Base-by-base conservation (phyloP, 306 rosid genomes). In the Crotalaria pallida region DNA sequence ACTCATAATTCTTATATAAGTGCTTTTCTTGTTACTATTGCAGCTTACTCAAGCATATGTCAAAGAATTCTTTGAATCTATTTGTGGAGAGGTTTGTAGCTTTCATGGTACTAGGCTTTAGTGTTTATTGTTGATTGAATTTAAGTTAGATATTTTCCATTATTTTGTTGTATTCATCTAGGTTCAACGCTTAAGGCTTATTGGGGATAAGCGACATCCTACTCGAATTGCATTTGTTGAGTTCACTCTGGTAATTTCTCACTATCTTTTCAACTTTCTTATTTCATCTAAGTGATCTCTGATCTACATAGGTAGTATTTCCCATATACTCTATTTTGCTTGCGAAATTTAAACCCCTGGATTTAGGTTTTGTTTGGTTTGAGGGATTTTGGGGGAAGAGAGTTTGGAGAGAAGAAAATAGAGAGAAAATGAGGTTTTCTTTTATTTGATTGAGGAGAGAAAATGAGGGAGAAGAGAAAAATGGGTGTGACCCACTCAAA, bases 201-300 rank as follows among this genome's bases (percentile, higher is more conserved):
- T 94, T 45, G 99, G 99, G 58, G 99, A 94, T 71, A 84, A 88
- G 55, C 97, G 91, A 65, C 99, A 94, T 72, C 88, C 97, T 45
- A 94, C 99, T 77, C 97, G 96, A 38, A 94, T 94, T 77, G 94
- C 96, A 21, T 94, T 94, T 84, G 99, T 94, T 27, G 99, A 94
- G 79, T 94, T 94, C 63, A 64, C 81, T 7, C 64, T 88, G 89
- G 99, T 94, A 88, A 76, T 66, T 79, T 68, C 57, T 77, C 43
- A 0, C 8, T 48, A 52, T 51, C 65, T 55, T 69, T 22, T 59
- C 0, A 12, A 47, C 23, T 5, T 58, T 61, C 51, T 51, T 69
- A 72, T 48, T 59, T 60, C 8, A 44, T 18, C 51, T n/a, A 12
- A 75, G 33, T 67, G 9, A 67, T 21, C 52, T 61, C 71, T 43